phyloP scores from a whole-genome alignment of 768 basidiomycete genomes.

The Auricularia auricula-judae region DNA sequence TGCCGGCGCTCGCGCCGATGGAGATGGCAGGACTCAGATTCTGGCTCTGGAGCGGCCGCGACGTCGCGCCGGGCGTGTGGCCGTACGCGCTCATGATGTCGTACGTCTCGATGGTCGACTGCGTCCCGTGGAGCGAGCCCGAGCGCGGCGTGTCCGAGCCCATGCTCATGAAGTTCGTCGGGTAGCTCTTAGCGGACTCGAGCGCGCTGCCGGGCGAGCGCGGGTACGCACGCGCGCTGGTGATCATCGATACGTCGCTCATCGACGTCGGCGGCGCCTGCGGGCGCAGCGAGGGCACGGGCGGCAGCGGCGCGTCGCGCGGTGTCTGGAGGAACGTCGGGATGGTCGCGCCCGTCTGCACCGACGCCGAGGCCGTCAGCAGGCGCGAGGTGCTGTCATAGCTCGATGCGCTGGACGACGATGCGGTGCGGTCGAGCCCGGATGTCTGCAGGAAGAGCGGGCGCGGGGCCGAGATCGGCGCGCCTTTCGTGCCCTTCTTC shows the following conservation, averaged over 20 bases:
- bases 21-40: background rate
- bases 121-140: background rate
- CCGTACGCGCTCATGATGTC: background rate
- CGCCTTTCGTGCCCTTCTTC: background rate
- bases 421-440: background rate
- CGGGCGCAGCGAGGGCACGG: background rate
- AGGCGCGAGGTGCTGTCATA: background rate
- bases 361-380: background rate
- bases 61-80: background rate
- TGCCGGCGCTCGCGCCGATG: background rate
- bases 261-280: background rate
- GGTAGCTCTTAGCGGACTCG: background rate
- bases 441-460: background rate
- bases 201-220: background rate
- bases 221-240: background rate
- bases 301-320: background rate
- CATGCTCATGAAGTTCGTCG: background rate
- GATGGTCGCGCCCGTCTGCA: background rate
- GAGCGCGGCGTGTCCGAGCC: background rate
- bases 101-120: background rate
- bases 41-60: background rate
- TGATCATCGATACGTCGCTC: background rate
- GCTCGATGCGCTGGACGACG: background rate
- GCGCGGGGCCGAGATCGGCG: background rate
- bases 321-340: background rate